Conservation (phyloP, 495 filamentous ascomycete species). For the Tetracladium marchalianum region DNA sequence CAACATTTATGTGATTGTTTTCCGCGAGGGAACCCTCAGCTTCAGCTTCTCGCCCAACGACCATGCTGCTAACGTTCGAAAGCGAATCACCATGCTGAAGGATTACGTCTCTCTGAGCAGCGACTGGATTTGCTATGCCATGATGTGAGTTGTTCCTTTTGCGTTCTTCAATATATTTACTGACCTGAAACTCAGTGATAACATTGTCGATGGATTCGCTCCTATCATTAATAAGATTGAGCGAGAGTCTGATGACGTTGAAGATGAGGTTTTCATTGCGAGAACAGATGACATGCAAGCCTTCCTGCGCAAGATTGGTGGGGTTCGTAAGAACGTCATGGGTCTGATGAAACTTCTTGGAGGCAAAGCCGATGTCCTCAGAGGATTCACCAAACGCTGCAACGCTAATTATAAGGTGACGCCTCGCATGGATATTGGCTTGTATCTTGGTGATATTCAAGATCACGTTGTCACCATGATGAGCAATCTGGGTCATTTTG, state of each 20-base stretch:
- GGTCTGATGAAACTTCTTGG: constrained; percentile 83
- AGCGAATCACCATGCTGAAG: constrained; percentile 82
- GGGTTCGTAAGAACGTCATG: constrained; percentile 89
- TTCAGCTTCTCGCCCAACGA: constrained; percentile 81
- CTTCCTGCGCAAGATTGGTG: constrained; percentile 81
- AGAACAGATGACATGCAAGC: constrained; percentile 76
- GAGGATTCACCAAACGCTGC: constrained; percentile 94
- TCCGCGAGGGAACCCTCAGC: constrained; percentile 88
- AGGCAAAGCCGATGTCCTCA: constrained; percentile 95
- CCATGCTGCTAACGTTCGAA: constrained; percentile 79
- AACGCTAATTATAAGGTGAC: constrained; percentile 94
- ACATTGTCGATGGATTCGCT: constrained; percentile 93
- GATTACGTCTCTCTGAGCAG: constrained; percentile 88
- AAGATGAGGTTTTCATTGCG: constrained; percentile 88
- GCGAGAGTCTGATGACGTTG: constrained; percentile 79
- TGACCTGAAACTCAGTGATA: constrained; percentile 49
- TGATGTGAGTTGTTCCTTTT: constrained; percentile 59
- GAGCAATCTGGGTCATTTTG: constrained; percentile 87
- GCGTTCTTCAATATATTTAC: background rate
- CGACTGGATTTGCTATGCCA: constrained; percentile 98
- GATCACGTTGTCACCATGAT: constrained; percentile 99
- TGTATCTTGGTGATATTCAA: constrained; percentile 94
- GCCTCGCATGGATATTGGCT: constrained; percentile 86
- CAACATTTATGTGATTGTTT: constrained; percentile 94
- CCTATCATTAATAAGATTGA: constrained; percentile 83